Percentiles rank a stretch among this genome's conserved stretches.
Evolutionary conservation across 495 filamentous ascomycete genomes (phyloP).

Genomic region (Lasiosphaeria hispida): DNA sequence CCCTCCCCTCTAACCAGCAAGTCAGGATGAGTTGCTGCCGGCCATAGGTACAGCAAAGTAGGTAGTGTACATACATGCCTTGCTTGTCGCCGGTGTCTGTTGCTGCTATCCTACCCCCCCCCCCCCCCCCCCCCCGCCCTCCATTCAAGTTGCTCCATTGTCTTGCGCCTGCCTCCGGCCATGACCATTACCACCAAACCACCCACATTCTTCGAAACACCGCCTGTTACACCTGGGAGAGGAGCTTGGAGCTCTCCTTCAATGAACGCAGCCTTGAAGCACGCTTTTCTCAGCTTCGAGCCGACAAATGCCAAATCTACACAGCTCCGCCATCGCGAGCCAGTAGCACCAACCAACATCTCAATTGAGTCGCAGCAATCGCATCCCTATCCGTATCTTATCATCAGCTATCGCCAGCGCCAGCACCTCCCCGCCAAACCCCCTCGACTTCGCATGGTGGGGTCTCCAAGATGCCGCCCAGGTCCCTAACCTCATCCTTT

Average conservation of each 20-base stretch:
- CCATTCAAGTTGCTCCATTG: conserved; percentile 33
- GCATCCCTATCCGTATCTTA: conserved; percentile 28
- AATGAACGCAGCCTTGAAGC: conserved; percentile 20
- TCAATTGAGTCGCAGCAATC: conserved; percentile 38
- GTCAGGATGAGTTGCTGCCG: conserved; percentile 23
- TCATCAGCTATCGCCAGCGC: conserved; percentile 39
- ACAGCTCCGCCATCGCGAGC: conserved; percentile 25
- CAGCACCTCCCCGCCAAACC: conserved; percentile 32
- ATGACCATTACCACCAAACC: conserved; percentile 21
- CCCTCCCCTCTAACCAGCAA: conserved; percentile 15
- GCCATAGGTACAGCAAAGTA: conserved; percentile 3
- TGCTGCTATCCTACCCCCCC: conserved; percentile 27
- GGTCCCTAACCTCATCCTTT: conserved; percentile 86
- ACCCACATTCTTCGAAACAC: conserved; percentile 45
- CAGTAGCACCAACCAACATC: conserved; percentile 23
- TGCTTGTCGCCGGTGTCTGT: conserved; percentile 1
- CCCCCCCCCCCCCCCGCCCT: conserved; percentile 28
- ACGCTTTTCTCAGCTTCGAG: conserved; percentile 17
- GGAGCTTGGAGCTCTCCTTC: conserved; percentile 34
- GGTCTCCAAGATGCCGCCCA: conserved; percentile 73
- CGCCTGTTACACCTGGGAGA: conserved; percentile 44
- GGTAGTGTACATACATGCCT: background rate
- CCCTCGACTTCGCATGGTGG: conserved; percentile 47
- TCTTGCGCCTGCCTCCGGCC: conserved; percentile 20
- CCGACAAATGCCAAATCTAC: conserved; percentile 19